phyloP scores from a whole-genome alignment of 495 filamentous ascomycete species.

The Usnea hakonensis region DNA sequence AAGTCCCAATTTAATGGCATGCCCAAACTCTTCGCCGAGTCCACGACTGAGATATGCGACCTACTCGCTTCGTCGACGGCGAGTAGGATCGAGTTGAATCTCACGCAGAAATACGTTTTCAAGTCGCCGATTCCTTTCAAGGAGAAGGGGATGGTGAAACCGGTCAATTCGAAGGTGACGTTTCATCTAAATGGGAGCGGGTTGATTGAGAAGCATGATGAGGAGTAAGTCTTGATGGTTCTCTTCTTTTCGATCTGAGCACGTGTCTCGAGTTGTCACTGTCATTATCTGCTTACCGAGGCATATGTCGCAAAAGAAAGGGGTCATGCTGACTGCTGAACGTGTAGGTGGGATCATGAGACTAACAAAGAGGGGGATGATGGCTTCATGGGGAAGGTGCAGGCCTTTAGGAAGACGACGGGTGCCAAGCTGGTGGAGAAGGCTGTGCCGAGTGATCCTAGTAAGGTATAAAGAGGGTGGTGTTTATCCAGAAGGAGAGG shows the following conservation, averaged over 20 bases:
- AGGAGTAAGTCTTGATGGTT: constrained; percentile 1
- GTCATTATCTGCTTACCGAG: background rate
- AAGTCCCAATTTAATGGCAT: constrained; percentile 20
- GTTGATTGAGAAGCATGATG: constrained; percentile 19
- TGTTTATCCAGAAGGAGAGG: background rate
- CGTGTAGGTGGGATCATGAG: constrained; percentile 14
- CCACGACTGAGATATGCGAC: constrained; percentile 19
- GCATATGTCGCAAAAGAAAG: background rate
- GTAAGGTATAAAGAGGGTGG: constrained; percentile 5
- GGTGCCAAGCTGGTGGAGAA: constrained; percentile 21
- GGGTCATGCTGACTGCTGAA: background rate
- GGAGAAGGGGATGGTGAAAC: constrained; percentile 16
- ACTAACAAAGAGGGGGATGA: constrained; percentile 17
- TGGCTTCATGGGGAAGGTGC: constrained; percentile 19
- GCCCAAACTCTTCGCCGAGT: constrained; percentile 22
- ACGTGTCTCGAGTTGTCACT: too few relatives aligned
- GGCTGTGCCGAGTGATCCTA: constrained; percentile 15
- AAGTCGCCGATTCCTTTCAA: constrained; percentile 15
- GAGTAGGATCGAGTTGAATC: constrained; percentile 8
- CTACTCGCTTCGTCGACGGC: constrained; percentile 11
- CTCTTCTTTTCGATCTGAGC: background rate
- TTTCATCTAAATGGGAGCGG: constrained; percentile 13
- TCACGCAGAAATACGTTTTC: constrained; percentile 21
- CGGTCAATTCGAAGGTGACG: constrained; percentile 20
- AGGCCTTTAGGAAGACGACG: constrained; percentile 19